These are phyloP conservation scores for Physcia stellaris DNA, from an alignment of 495 filamentous ascomycete species.

Conservation along the genomic window DNA sequence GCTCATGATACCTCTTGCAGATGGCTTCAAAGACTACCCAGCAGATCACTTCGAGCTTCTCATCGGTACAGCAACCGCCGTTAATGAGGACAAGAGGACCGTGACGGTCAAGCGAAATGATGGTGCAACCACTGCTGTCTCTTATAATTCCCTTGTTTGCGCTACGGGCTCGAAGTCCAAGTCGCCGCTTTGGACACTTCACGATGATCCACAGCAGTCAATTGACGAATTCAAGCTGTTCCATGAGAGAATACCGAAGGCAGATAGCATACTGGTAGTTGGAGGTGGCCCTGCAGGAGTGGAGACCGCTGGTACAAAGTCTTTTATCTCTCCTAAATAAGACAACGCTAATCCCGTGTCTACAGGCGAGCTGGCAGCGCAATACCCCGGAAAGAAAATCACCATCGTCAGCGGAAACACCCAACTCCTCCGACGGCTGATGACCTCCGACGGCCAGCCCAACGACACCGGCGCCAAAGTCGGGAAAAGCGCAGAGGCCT, in stretches of 20 bases:
- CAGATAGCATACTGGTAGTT: slow-evolving; percentile 14
- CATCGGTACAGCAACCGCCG: slow-evolving; percentile 20
- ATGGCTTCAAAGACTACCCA: slow-evolving; percentile 21
- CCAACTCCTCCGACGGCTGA: slow-evolving; percentile 25
- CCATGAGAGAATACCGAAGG: slow-evolving; percentile 13
- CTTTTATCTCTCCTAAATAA: not conserved
- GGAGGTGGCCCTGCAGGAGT: slow-evolving; percentile 18
- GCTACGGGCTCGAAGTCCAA: slow-evolving; percentile 20
- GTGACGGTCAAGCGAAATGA: slow-evolving; percentile 13
- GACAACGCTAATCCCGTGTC: slow-evolving; percentile 7
- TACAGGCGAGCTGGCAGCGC: slow-evolving; percentile 16
- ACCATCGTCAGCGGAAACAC: slow-evolving; percentile 30
- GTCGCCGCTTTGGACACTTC: slow-evolving; percentile 18
- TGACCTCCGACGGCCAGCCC: too few species aligned
- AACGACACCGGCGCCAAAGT: too few species aligned
- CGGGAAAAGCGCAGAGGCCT: slow-evolving; percentile 21
- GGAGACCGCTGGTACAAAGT: slow-evolving; percentile 15
- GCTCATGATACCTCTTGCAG: slow-evolving; percentile 30
- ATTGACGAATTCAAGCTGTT: slow-evolving; percentile 14
- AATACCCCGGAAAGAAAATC: slow-evolving; percentile 27
- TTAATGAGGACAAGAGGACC: slow-evolving; percentile 13
- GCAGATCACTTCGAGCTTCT: slow-evolving; percentile 20
- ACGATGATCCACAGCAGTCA: slow-evolving; percentile 15
- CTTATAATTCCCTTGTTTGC: slow-evolving; percentile 24
- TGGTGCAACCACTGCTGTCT: slow-evolving; percentile 10